These are phyloP conservation scores for Bolboschoenoplectus hybrid DNA, from an alignment of 202 grass and related monocot genomes.

Conservation along the genomic window DNA sequence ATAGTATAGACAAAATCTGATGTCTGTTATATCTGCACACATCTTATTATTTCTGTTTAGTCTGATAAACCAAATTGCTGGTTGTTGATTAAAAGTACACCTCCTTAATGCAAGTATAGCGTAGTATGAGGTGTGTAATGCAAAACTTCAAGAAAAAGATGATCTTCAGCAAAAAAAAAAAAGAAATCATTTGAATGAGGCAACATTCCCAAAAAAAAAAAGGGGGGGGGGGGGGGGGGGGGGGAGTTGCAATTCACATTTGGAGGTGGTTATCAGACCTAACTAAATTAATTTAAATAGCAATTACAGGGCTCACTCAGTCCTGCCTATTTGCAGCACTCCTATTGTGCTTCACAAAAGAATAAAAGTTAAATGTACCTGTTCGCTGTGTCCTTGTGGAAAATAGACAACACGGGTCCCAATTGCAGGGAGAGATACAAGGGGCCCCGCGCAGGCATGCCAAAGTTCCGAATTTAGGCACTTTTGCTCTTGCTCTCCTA, in stretches of 20 bases:
- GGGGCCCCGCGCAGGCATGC: conserved; percentile 96
- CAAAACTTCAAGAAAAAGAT: neutral
- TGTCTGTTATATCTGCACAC: neutral
- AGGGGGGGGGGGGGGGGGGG: neutral
- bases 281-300: neutral
- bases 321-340: neutral
- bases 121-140: neutral
- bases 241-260: neutral
- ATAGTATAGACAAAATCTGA: neutral
- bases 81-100: neutral
- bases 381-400: conserved; percentile 95
- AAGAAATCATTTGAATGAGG: neutral
- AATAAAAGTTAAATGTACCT: conserved; percentile 50
- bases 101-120: neutral
- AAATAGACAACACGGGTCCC: conserved; percentile 96
- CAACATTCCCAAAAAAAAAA: neutral
- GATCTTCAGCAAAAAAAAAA: neutral
- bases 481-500: conserved; percentile 74
- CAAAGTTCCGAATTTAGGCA: conserved; percentile 97
- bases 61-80: neutral
- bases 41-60: neutral
- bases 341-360: neutral
- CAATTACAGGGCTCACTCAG: neutral
- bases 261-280: conserved; percentile 24
- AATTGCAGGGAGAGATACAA: conserved; percentile 83